Base-by-base conservation (phyloP, 2,329 filamentous ascomycete genomes). In the Chaetomiaceae sp. region DNA sequence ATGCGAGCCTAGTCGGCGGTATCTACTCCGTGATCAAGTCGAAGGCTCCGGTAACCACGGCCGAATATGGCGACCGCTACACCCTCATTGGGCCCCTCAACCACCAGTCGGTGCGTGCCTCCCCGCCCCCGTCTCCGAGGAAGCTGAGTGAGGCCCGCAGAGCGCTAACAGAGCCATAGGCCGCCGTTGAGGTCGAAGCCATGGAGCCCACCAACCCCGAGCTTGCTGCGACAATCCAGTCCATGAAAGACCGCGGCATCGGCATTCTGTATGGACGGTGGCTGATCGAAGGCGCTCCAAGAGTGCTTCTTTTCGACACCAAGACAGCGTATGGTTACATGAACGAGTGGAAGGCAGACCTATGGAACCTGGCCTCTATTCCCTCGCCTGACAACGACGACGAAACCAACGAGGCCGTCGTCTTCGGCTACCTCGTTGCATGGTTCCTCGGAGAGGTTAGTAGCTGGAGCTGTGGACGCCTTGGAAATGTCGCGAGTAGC, bases 11-110 rank as follows among this genome's bases (percentile, higher is more conserved):
- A 94, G 93, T 98, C 52, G 93, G 93, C 63, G 93, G 93, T 60
- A 98, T 98, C 71, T 98, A 98, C 75, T 97, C 91, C 14, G 93
- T 98, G 56, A 83, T 98, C 70, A 98, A 98, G 70, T 98, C 93
- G 52, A 98, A 98, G 70, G 91, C 93, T 30, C 91, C 93, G 41
- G 93, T 97, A 52, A 97, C 93, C 35, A 96, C 91, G 1, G 89
- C 89, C 51, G 93, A 98, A 69, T 98, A 97, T 93, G 93, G 93
- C 68, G 89, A 95, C 50, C 82, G 88, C 56, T 98, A 98, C 69
- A 95, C 88, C 22, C 79, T 97, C 56, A 90, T 98, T 65, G 93
- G 93, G 2, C 93, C 93, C 48, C 82, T 95, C 64, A 96, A 97
- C 70, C 84, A 86, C 65, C 79, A 84, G 60, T 96, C 93, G 56